phyloP scores from a whole-genome alignment of 352 stramenopile species.

The Albugo laibachii region DNA sequence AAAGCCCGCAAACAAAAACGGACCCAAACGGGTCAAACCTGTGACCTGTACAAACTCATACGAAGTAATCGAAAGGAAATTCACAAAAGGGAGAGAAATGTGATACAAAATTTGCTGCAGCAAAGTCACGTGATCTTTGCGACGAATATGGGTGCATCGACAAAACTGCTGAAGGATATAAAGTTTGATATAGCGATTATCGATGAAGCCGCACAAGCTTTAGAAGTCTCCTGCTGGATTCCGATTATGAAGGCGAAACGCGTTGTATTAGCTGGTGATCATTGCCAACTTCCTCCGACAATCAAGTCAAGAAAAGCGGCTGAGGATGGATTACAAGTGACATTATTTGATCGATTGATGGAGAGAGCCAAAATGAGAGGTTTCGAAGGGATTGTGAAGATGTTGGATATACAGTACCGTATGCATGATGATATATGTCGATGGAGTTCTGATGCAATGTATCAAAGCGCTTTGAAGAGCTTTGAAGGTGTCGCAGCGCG shows the following conservation, averaged over 20 bases:
- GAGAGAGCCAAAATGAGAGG: constrained; percentile 12
- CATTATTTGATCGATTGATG: constrained; percentile 93
- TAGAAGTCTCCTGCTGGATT: constrained; percentile 96
- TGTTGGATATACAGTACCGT: constrained; percentile 94
- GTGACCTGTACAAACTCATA: constrained; percentile 52
- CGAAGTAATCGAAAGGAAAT: constrained; percentile 91
- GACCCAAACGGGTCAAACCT: constrained; percentile 22
- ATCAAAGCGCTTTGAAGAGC: constrained; percentile 62
- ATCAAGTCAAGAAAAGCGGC: constrained; percentile 83
- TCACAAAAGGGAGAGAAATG: constrained; percentile 79
- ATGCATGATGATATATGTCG: constrained; percentile 92
- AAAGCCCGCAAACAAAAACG: constrained; percentile 15
- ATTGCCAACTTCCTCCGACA: constrained; percentile 93
- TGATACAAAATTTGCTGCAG: constrained; percentile 83
- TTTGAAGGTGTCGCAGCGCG: constrained; percentile 58
- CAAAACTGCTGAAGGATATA: constrained; percentile 75
- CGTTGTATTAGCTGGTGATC: constrained; percentile 84
- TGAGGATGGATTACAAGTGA: constrained; percentile 68
- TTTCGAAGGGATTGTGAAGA: constrained; percentile 32
- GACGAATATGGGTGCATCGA: constrained; percentile 90
- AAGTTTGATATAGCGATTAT: constrained; percentile 93
- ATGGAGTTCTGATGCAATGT: constrained; percentile 92
- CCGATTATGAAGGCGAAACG: constrained; percentile 83
- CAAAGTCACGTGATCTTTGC: constrained; percentile 89
- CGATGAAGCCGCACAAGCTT: constrained; percentile 91